Base-by-base conservation (phyloP, 106 monocot genomes). In the Allium fistulosum region DNA sequence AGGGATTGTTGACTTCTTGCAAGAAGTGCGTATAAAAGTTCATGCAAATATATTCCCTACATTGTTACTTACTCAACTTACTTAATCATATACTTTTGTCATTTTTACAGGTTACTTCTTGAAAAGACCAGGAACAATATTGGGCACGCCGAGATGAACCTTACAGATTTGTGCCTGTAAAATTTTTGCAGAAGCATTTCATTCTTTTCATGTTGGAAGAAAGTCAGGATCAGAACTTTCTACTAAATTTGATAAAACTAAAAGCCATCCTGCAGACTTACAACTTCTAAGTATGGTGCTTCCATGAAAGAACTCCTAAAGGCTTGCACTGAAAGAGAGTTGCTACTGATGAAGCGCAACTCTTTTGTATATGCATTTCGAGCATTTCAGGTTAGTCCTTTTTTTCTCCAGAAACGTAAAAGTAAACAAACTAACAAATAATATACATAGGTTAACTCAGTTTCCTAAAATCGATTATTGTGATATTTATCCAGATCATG, bases 81-180 rank as follows among this genome's bases (percentile, higher is more conserved):
- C 17, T 46, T 6, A 10, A n/a, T n/a, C 7, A 11, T 28, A 7
- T 4, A 71, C 11, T 7, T 11, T 10, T 61, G 46, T 17, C 48
- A 22, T 5, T 1, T 46, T 56, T 63, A 9, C 55, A 80, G 80
- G 84, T 80, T 53, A 84, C 80, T 17, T 84, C 80, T 26, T 69
- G 45, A 59, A 84, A 84, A 48, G 84, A 84, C 58, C 84, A 84
- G 61, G 72, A 73, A 46, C 84, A 84, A 59, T 84, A 84, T 53
- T 84, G 84, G 84, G 53, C 17, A 51, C 62, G 61, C 17, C 48
- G 52, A 13, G 67, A 72, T 14, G 69, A 66, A 58, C 69, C 70
- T 51, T 80, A 84, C 51, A 62, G 73, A 53, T 84, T 63, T 73
- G 77, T 84, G 8, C 69, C 69, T 11, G 77, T 74, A 2, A 56